A percentile compares a stretch with the other conserved stretches of the same genome.
These are phyloP conservation scores for Coniferiporia sulphurascens DNA, from an alignment of 1,284 basidiomycete species.

Conservation along the genomic window DNA sequence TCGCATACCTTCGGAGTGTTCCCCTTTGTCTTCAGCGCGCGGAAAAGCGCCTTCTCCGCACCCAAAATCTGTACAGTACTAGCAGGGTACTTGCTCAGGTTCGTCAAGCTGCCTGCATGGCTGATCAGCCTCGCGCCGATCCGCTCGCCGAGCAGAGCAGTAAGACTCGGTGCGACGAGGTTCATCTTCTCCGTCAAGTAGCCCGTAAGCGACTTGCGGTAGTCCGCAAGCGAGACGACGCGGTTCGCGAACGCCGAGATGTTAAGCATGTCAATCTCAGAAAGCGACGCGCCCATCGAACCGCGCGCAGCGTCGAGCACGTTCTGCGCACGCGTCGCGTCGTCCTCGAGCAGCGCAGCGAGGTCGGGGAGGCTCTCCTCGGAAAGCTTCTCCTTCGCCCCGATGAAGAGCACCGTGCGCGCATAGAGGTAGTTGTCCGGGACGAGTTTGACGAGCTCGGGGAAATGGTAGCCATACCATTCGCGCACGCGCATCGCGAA, in stretches of 20 bases:
- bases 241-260: slow-evolving; percentile 90
- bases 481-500: slow-evolving; percentile 98
- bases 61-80: slow-evolving; percentile 98
- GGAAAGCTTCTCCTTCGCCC: slow-evolving; percentile 77
- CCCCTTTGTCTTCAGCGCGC: slow-evolving; percentile 97
- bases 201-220: slow-evolving; percentile 86
- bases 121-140: slow-evolving; percentile 95
- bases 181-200: slow-evolving; percentile 99
- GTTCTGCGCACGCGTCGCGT: slow-evolving; percentile 86
- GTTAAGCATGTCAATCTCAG: slow-evolving; percentile 95
- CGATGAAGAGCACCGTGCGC: slow-evolving; percentile 82
- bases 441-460: slow-evolving; percentile 92
- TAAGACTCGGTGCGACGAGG: slow-evolving; percentile 92
- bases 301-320: slow-evolving; percentile 91
- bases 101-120: slow-evolving; percentile 96
- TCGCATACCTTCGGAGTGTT: slow-evolving; percentile 89
- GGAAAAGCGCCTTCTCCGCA: slow-evolving; percentile 97
- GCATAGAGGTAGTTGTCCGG: slow-evolving; percentile 97
- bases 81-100: slow-evolving; percentile 97
- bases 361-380: slow-evolving; percentile 82
- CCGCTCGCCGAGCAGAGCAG: slow-evolving; percentile 91
- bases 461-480: slow-evolving; percentile 99
- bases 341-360: slow-evolving; percentile 81
- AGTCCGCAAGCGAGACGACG: slow-evolving; percentile 89
- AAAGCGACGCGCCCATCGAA: slow-evolving; percentile 93